A percentile compares a stretch with the other conserved stretches of the same genome.
These are phyloP conservation scores for Apiotrichum veenhuisii DNA, from an alignment of 1,284 basidiomycete genomes.

Conservation along the genomic window DNA sequence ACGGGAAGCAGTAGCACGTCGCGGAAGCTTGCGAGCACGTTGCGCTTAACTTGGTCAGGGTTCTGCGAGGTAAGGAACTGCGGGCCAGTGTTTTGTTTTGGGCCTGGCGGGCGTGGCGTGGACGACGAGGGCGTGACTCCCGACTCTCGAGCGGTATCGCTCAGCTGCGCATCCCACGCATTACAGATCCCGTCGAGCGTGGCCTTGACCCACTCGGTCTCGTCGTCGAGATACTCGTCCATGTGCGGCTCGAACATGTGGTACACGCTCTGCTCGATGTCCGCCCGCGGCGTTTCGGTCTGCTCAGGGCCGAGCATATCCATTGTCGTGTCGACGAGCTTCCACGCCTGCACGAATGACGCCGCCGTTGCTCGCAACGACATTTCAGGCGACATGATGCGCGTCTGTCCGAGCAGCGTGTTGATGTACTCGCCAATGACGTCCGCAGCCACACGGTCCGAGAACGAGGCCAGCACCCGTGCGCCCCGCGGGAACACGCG, in stretches of 20 bases:
- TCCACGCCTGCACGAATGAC: constrained; percentile 80
- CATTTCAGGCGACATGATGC: constrained; percentile 65
- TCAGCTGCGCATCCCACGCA: constrained; percentile 61
- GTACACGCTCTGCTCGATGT: constrained; percentile 79
- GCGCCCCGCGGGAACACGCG: constrained; percentile 73
- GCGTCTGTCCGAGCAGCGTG: constrained; percentile 69
- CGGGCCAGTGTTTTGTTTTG: constrained; percentile 40
- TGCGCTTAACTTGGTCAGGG: constrained; percentile 86
- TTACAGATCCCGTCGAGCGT: constrained; percentile 71
- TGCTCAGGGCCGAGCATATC: constrained; percentile 39
- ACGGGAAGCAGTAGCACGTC: constrained; percentile 86
- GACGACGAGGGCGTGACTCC: not conserved
- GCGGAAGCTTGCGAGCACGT: constrained; percentile 85
- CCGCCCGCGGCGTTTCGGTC: constrained; percentile 49
- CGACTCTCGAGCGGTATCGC: constrained; percentile 5
- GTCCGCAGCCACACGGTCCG: constrained; percentile 44
- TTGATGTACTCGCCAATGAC: constrained; percentile 78
- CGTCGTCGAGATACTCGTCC: constrained; percentile 94
- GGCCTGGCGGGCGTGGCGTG: not conserved
- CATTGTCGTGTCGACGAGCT: constrained; percentile 73
- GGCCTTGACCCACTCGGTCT: constrained; percentile 74
- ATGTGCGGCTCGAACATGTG: constrained; percentile 91
- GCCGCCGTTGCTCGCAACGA: constrained; percentile 85
- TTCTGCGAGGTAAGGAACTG: constrained; percentile 78
- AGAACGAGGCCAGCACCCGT: constrained; percentile 41